A percentile compares a stretch with the other conserved stretches of the same genome.
Evolutionary conservation across 2,329 filamentous ascomycete genomes (phyloP).

Genomic region (Dactylellina sp.): DNA sequence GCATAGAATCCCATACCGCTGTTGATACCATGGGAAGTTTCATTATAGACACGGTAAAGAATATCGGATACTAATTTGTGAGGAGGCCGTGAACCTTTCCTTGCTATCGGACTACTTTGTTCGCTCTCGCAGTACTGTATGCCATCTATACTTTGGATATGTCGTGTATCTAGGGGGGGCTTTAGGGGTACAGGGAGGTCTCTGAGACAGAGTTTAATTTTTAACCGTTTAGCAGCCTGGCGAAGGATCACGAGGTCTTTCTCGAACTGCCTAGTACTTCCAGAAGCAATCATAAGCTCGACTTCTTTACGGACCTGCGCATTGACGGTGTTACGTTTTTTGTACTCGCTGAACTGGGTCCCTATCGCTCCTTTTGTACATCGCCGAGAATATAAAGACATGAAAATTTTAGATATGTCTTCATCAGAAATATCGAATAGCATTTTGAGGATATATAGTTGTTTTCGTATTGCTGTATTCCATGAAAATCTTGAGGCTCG

Average conservation of each 20-base stretch:
- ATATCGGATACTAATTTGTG: background rate
- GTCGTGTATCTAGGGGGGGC: no score
- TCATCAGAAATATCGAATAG: background rate
- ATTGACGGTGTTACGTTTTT: background rate
- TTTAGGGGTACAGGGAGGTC: background rate
- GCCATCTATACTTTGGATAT: no score
- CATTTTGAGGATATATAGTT: conserved; percentile 2
- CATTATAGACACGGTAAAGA: conserved; percentile 21
- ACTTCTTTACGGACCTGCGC: background rate
- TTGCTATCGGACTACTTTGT: no score
- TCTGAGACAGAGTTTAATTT: background rate
- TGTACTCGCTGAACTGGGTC: background rate
- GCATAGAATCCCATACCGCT: conserved; percentile 9
- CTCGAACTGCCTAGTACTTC: background rate
- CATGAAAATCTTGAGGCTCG: background rate
- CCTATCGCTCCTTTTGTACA: background rate
- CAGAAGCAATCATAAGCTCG: background rate
- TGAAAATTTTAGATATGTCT: background rate
- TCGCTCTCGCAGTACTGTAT: no score
- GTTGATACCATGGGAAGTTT: conserved; percentile 23
- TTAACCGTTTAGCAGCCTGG: background rate
- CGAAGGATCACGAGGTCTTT: background rate
- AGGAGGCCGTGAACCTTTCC: no score
- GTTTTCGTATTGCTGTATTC: background rate
- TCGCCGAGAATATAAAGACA: background rate